Base-by-base conservation (phyloP, 495 filamentous ascomycete genomes). In the Cladorrhinum samala region DNA sequence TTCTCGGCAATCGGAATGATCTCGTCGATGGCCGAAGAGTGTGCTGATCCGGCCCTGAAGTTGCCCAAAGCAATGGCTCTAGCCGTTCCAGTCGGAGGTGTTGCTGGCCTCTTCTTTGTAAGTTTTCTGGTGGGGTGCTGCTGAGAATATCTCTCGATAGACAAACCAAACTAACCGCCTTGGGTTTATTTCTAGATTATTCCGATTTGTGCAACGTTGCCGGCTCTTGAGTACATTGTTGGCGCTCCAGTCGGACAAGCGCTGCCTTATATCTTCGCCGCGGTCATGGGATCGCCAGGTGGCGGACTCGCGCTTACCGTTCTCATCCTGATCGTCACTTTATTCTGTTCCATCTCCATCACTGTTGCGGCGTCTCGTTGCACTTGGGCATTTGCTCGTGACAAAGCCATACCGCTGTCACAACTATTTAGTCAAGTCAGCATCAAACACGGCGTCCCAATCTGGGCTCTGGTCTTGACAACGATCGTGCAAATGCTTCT, bases 301-400 rank as follows among this genome's bases (percentile, higher is more conserved):
- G 86, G 87, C 18, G 86, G 85, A 2, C 85, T 92, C 40, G 87
- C 78, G 3, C 73, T 92, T 2, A 76, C 88, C 9, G 84, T 88
- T 63, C 71, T 91, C 4, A 79, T 90, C 52, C 75, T 91, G 20
- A 81, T 86, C 4, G 84, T 91, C 46, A 69, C 77, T 38, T 73
- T 83, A 57, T 83, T 83, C 55, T 79, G 79, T 11, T 80, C 80
- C 47, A 71, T 81, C 40, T 81, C 80, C 36, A 74, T 78, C 20
- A 67, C 81, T n/a, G 81, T 78, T 0, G 81, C 81, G 14, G 76
- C 81, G 14, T 76, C 73, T 37, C 73, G 81, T 20, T 82, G 79
- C 67, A 82, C 80, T 16, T 84, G 79, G 57, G 79, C 81, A 19
- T 84, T 84, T 60, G 81, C 81, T 0, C 72, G 80, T 44, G 81